Base-by-base conservation (phyloP, 2,329 filamentous ascomycete species). In the Pleurostoma richardsiae region DNA sequence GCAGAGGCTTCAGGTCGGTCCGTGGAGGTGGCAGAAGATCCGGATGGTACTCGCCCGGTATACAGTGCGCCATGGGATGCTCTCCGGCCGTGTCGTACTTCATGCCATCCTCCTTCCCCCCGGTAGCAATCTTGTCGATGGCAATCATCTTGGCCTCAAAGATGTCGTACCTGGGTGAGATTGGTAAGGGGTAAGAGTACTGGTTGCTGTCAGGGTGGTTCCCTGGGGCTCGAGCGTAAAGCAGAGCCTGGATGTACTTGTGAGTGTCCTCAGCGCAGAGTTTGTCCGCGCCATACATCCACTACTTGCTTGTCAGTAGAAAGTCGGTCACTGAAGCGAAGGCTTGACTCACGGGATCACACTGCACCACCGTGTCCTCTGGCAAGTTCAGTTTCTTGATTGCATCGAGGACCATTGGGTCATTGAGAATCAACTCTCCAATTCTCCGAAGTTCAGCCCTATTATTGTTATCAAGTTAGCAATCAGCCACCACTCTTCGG, bases 1-100 rank as follows among this genome's bases (percentile, higher is more conserved):
- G 79, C 54, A 85, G 67, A 1, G 80, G 80, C 65, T 85, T 86
- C 26, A 80, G 56, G 43, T 77, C 74, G 52, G 71, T 70, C 11
- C 76, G 60, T 3, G 66, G 65, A 2, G 47, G 61, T 38, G 53
- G 63, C 40, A 54, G 70, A 54, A 53, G 75, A 57, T 72, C 69
- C 0, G 69, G 69, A 3, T 69, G 58, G 26, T 72, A 72, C 49
- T 71, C 69, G 5, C 63, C 60, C 1, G 60, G 28, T 6, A 44
- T 38, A 43, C 62, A 65, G 45, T 67, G 64, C 31, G 66, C 59
- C 1, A 66, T 39, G 50, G 51, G 10, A 7, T 28, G 29, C 3
- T 40, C 44, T 27, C 36, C 39, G n/a, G 45, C 39, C 45, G 36
- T 43, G 28, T 47, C 38, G 6, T 40, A 41, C n/a, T 45, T 30